Conservation (phyloP, 2,329 filamentous ascomycete species). For the Fusarium humuli region DNA sequence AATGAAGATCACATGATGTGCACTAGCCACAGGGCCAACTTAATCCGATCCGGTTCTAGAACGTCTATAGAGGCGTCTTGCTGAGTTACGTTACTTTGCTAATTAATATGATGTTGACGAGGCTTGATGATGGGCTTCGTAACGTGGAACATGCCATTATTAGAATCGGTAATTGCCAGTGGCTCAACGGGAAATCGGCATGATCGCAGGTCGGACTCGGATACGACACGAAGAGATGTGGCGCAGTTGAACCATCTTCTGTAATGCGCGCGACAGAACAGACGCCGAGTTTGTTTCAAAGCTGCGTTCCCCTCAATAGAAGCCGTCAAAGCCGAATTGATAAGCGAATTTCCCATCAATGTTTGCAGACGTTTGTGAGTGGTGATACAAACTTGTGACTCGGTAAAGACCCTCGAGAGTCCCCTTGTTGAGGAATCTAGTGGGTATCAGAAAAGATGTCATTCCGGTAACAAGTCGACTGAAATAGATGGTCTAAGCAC, state of each 20-base stretch:
- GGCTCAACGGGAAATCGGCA: constrained; percentile 41
- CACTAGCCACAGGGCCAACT: constrained; percentile 39
- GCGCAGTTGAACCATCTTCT: constrained; percentile 27
- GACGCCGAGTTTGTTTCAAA: constrained; percentile 8
- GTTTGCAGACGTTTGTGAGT: not conserved
- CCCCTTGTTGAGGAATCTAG: not conserved
- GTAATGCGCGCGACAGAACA: not conserved
- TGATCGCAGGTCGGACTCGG: constrained; percentile 2
- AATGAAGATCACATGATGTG: constrained; percentile 47
- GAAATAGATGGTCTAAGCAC: not conserved
- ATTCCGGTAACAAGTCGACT: not conserved
- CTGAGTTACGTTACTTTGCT: constrained; percentile 8
- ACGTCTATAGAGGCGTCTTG: not conserved
- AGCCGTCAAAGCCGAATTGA: not conserved
- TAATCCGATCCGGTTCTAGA: constrained; percentile 7
- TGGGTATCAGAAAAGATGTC: not conserved
- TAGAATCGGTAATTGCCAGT: constrained; percentile 3
- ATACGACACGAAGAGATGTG: constrained; percentile 17
- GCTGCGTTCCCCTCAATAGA: not conserved
- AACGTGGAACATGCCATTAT: constrained; percentile 17
- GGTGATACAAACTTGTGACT: constrained; percentile 22
- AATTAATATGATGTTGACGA: not conserved
- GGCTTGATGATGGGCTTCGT: not conserved
- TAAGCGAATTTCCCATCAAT: not conserved
- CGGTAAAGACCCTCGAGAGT: constrained; percentile 12